Evolutionary conservation across 2,329 filamentous ascomycete species (phyloP).

Genomic region (Sclerotiophoma versabilis): DNA sequence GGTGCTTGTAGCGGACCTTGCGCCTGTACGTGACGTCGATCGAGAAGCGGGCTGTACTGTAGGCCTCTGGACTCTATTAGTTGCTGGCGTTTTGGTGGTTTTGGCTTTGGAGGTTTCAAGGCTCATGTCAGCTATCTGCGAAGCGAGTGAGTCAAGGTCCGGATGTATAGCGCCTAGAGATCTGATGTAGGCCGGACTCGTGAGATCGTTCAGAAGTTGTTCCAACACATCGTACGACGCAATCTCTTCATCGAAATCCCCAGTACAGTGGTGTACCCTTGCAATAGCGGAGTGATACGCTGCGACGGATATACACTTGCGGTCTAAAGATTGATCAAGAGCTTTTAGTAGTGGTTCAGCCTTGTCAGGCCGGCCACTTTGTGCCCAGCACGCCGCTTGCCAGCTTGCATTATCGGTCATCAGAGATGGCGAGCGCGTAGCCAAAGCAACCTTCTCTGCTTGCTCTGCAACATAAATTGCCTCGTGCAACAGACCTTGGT

Average conservation of each 20-base stretch:
- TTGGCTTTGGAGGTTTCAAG: conserved; percentile 35
- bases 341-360: conserved; percentile 62
- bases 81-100: conserved; percentile 15
- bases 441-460: conserved; percentile 76
- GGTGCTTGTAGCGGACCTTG: conserved; percentile 22
- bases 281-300: conserved; percentile 60
- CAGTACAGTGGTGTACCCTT: conserved; percentile 56
- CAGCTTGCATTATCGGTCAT: conserved; percentile 54
- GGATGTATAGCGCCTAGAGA: conserved; percentile 33
- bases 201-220: conserved; percentile 53
- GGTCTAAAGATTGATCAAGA: conserved; percentile 51
- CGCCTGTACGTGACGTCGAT: conserved; percentile 12
- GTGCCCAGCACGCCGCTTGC: conserved; percentile 58
- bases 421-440: conserved; percentile 67
- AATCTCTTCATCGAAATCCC: conserved; percentile 57
- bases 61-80: conserved; percentile 34
- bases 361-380: conserved; percentile 58
- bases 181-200: conserved; percentile 42
- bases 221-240: conserved; percentile 59
- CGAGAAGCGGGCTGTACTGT: conserved; percentile 22
- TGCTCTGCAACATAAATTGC: conserved; percentile 88
- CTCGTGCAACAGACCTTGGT: conserved; percentile 86
- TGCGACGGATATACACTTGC: conserved; percentile 60
- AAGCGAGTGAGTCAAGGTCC: conserved; percentile 48
- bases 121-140: conserved; percentile 53